Evolutionary conservation across 495 filamentous ascomycete species (phyloP).

Genomic region (Poronia punctata): DNA sequence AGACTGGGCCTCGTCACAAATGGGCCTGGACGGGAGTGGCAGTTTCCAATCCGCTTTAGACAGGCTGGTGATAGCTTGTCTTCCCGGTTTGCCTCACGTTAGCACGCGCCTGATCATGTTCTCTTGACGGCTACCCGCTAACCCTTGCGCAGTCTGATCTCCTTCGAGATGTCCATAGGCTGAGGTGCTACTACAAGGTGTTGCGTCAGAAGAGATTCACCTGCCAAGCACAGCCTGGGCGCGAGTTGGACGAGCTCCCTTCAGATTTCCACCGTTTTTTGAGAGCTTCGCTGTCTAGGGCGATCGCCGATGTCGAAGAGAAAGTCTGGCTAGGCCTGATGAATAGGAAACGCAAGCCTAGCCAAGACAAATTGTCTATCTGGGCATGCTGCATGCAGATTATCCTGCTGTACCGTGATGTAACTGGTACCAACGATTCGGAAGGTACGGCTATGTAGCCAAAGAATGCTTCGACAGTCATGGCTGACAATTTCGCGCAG

Average conservation of each 20-base stretch:
- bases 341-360: constrained; percentile 15
- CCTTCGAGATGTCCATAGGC: constrained; percentile 22
- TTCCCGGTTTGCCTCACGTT: constrained; percentile 25
- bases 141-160: constrained; percentile 20
- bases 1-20: constrained; percentile 23
- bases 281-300: constrained; percentile 15
- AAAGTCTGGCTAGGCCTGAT: constrained; percentile 16
- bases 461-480: not conserved
- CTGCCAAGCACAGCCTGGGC: constrained; percentile 10
- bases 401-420: constrained; percentile 25
- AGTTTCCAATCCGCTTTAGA: constrained; percentile 23
- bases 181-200: constrained; percentile 28
- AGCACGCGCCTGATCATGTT: constrained; percentile 8
- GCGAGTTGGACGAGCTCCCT: constrained; percentile 14
- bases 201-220: constrained; percentile 23
- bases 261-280: constrained; percentile 17
- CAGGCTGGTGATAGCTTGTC: constrained; percentile 15
- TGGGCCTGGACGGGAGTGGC: constrained; percentile 12
- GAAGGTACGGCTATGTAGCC: constrained; percentile 14
- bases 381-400: constrained; percentile 27
- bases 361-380: constrained; percentile 22
- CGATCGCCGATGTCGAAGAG: constrained; percentile 20
- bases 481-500: constrained; percentile 14
- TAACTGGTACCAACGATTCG: constrained; percentile 9
- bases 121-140: constrained; percentile 11